Conservation (phyloP, 805 yeast species). For the Spathaspora hagerdaliae region DNA sequence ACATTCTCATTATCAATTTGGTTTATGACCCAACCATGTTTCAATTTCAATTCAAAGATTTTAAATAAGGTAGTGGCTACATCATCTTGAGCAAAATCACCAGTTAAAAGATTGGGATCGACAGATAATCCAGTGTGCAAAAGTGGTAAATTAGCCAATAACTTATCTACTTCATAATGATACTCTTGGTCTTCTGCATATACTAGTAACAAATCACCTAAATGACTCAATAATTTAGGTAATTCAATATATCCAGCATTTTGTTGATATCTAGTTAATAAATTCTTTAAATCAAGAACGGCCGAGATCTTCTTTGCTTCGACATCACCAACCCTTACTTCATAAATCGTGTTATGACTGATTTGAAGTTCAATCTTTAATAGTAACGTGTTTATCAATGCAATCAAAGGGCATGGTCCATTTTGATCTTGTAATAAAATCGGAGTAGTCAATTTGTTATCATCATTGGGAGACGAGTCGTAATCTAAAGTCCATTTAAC, state of each 20-base stretch:
- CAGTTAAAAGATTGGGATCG: constrained; percentile 56
- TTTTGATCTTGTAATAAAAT: constrained; percentile 73
- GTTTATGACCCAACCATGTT: constrained; percentile 83
- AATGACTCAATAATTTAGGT: constrained; percentile 40
- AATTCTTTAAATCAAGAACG: constrained; percentile 14
- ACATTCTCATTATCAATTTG: constrained; percentile 19
- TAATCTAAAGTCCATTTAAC: constrained; percentile 9
- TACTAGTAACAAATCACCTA: constrained; percentile 44
- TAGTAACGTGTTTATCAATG: constrained; percentile 67
- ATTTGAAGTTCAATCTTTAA: constrained; percentile 39
- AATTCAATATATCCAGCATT: constrained; percentile 18
- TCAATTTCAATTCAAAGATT: constrained; percentile 54
- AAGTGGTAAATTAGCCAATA: constrained; percentile 56
- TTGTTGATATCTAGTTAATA: constrained; percentile 7
- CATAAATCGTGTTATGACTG: constrained; percentile 6
- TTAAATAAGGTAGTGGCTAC: constrained; percentile 55
- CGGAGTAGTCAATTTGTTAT: constrained; percentile 36
- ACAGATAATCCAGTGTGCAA: constrained; percentile 69
- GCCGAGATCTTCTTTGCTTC: constrained; percentile 7
- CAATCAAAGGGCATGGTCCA: constrained; percentile 87
- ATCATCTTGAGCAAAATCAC: constrained; percentile 50
- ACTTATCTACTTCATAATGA: constrained; percentile 16
- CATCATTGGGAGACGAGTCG: constrained; percentile 8
- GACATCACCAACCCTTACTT: not conserved
- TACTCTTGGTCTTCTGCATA: constrained; percentile 13